A percentile compares a stretch with the other conserved stretches of the same genome.
phyloP scores from a whole-genome alignment of 2,329 filamentous ascomycete genomes.

The Botrytis porri region DNA sequence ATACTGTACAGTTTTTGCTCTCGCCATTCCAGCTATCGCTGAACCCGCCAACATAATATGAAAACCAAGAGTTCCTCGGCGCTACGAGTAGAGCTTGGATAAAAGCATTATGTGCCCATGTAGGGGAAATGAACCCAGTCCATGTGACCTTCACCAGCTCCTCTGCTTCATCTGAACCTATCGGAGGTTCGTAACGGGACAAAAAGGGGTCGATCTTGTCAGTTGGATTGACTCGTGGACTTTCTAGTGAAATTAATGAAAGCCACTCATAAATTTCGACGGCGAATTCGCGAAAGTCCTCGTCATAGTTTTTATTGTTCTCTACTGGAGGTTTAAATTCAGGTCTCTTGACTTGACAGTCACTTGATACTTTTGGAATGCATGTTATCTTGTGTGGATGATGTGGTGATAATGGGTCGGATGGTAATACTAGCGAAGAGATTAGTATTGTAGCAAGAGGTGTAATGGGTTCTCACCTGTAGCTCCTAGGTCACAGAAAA shows the following conservation, averaged over 20 bases:
- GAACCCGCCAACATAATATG: slow-evolving; percentile 52
- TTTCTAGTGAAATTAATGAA: slow-evolving; percentile 62
- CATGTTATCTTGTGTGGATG: slow-evolving; percentile 46
- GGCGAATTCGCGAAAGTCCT: slow-evolving; percentile 60
- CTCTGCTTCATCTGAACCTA: slow-evolving; percentile 23
- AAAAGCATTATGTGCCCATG: slow-evolving; percentile 51
- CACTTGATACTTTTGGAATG: slow-evolving; percentile 30
- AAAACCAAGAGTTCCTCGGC: slow-evolving; percentile 53
- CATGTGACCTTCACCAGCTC: slow-evolving; percentile 53
- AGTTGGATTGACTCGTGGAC: slow-evolving; percentile 55
- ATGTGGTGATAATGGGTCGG: slow-evolving; percentile 49
- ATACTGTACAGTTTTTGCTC: slow-evolving; percentile 51
- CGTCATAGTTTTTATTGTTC: slow-evolving; percentile 39
- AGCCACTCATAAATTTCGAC: slow-evolving; percentile 72
- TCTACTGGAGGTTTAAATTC: slow-evolving; percentile 35
- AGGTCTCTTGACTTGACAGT: slow-evolving; percentile 37
- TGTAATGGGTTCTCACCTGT: slow-evolving; percentile 42
- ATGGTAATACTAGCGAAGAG: slow-evolving; percentile 42
- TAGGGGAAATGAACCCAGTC: slow-evolving; percentile 55
- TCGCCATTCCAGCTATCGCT: slow-evolving; percentile 45
- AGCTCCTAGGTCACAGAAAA: slow-evolving; percentile 64
- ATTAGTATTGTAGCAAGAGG: slow-evolving; percentile 20
- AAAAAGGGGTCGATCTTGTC: slow-evolving; percentile 68
- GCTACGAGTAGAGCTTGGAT: slow-evolving; percentile 46
- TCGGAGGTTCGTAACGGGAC: slow-evolving; percentile 62